These are phyloP conservation scores for Didymella pomorum DNA, from an alignment of 2,329 filamentous ascomycete genomes.

Conservation along the genomic window DNA sequence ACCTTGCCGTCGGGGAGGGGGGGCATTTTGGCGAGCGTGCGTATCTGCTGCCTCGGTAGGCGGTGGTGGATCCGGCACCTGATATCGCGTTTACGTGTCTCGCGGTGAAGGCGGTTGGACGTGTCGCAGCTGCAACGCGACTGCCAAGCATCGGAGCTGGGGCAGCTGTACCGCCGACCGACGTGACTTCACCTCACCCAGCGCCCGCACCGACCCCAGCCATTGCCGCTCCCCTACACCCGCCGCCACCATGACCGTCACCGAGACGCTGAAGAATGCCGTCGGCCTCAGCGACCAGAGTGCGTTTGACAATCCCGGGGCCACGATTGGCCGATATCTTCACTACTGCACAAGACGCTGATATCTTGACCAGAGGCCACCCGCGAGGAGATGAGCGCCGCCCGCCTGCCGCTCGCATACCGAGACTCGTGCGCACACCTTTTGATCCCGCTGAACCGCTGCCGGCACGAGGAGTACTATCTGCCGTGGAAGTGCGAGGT, in stretches of 20 bases:
- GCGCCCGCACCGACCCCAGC: conserved; percentile 27
- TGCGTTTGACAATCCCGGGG: conserved; percentile 37
- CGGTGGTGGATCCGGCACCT: conserved; percentile 1
- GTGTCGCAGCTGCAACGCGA: neutral
- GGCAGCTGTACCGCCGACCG: conserved; percentile 4
- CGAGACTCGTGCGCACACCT: conserved; percentile 95
- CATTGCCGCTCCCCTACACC: conserved; percentile 25
- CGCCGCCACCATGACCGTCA: conserved; percentile 51
- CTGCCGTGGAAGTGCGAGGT: conserved; percentile 98
- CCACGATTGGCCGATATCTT: conserved; percentile 21
- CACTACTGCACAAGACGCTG: conserved; percentile 17
- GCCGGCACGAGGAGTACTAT: conserved; percentile 90
- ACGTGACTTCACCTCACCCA: conserved; percentile 22
- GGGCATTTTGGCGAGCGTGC: conserved; percentile 43
- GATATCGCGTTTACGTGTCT: conserved; percentile 11
- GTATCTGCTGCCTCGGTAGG: conserved; percentile 14
- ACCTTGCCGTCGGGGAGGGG: conserved; percentile 57
- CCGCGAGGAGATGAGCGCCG: conserved; percentile 92
- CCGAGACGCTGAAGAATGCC: conserved; percentile 58
- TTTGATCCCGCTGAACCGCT: conserved; percentile 93
- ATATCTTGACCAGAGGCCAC: conserved; percentile 69
- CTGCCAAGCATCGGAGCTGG: neutral
- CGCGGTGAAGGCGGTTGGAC: conserved; percentile 3
- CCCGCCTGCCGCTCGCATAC: conserved; percentile 86
- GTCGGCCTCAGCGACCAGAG: conserved; percentile 54